Percentiles rank a stretch among this genome's conserved stretches.
Conservation (phyloP, 177 flowering plant species). For the Vitis hybrid region DNA sequence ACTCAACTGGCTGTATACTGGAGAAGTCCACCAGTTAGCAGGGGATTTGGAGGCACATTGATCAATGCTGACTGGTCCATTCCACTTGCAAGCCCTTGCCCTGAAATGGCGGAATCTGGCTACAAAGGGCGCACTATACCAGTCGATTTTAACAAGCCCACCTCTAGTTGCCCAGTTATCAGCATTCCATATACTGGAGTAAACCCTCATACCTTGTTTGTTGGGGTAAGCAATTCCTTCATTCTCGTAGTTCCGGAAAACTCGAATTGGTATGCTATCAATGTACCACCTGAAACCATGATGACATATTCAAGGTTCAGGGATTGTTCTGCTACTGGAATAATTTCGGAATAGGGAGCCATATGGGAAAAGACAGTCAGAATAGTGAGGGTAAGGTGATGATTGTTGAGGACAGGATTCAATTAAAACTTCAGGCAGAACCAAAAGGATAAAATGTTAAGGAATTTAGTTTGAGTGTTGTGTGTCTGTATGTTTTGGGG, state of each 20-base stretch:
- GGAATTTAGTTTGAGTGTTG: too few species aligned
- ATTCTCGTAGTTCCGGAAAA: conserved; percentile 60
- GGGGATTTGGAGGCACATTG: conserved; percentile 41
- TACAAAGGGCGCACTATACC: conserved; percentile 66
- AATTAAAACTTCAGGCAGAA: too few species aligned
- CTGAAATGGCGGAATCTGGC: conserved; percentile 48
- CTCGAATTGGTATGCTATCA: conserved; percentile 69
- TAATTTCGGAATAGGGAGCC: background rate
- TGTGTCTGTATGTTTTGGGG: too few species aligned
- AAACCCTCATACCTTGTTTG: conserved; percentile 67
- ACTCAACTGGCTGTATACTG: conserved; percentile 37
- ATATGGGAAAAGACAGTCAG: background rate
- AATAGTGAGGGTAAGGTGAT: too few species aligned
- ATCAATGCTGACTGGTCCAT: conserved; percentile 47
- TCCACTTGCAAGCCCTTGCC: conserved; percentile 61
- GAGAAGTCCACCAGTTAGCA: conserved; percentile 69
- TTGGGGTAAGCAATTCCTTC: conserved; percentile 67
- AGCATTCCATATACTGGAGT: conserved; percentile 80
- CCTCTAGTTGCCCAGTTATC: conserved; percentile 88
- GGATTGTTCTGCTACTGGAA: background rate
- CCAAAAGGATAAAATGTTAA: too few species aligned
- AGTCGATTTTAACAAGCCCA: conserved; percentile 62
- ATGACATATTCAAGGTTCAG: background rate
- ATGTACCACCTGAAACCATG: conserved; percentile 68
- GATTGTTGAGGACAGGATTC: too few species aligned